phyloP scores from a whole-genome alignment of 208 protist genomes.

The Trypanosoma platydactyli region DNA sequence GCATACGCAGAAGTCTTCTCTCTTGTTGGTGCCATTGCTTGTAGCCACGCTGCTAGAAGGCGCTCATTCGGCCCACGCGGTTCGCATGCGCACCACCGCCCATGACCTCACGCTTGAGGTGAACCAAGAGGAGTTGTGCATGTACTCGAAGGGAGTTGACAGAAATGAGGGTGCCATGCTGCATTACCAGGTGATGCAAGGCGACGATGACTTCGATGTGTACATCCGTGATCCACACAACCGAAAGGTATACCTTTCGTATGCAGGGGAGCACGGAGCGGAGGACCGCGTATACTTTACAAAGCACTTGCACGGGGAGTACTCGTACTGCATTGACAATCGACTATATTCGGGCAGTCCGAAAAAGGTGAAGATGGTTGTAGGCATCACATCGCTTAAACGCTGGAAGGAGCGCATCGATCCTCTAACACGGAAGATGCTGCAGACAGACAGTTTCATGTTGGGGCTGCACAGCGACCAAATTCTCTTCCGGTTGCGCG shows the following conservation, averaged over 20 bases:
- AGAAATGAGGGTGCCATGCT: conserved; percentile 68
- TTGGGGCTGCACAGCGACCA: conserved; percentile 81
- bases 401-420: conserved; percentile 79
- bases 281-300: conserved; percentile 84
- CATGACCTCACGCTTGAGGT: conserved; percentile 58
- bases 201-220: conserved; percentile 73
- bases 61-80: conserved; percentile 7
- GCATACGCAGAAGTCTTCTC: neutral
- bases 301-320: conserved; percentile 51
- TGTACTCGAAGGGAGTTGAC: conserved; percentile 60
- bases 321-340: conserved; percentile 87
- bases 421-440: conserved; percentile 68
- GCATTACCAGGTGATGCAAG: conserved; percentile 71
- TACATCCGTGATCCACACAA: conserved; percentile 60
- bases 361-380: conserved; percentile 71
- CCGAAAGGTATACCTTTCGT: conserved; percentile 66
- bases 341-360: conserved; percentile 40
- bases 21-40: neutral
- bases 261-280: conserved; percentile 66
- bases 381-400: conserved; percentile 74
- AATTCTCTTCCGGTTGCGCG: conserved; percentile 67
- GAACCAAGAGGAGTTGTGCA: conserved; percentile 66
- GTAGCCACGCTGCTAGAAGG: neutral
- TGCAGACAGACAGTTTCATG: conserved; percentile 62
- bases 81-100: conserved; percentile 59